Conservation (phyloP, 148 eudicot genomes). For the Pouteria glomerata region DNA sequence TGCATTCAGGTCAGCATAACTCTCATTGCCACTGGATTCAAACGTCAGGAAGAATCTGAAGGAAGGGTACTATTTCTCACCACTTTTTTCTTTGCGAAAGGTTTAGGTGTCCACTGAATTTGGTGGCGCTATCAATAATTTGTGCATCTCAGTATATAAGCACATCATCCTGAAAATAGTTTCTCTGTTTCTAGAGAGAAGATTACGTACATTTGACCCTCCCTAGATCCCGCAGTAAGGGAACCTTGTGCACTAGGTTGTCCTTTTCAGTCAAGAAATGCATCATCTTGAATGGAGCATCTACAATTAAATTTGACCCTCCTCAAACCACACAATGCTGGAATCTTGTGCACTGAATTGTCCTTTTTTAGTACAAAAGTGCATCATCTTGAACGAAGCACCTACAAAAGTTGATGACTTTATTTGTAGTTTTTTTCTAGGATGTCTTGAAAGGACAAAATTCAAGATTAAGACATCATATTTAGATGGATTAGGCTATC, state of each 20-base stretch:
- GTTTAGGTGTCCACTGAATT: not conserved
- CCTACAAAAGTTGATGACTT: not conserved
- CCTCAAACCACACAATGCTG: no score
- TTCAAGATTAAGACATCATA: not conserved
- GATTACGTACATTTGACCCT: no score
- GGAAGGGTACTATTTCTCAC: slow-evolving; percentile 9
- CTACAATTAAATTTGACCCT: no score
- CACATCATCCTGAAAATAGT: no score
- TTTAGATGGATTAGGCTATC: not conserved
- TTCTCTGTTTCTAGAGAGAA: no score
- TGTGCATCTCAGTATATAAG: not conserved
- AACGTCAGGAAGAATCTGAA: slow-evolving; percentile 24
- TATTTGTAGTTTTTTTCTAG: not conserved
- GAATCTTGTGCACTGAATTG: no score
- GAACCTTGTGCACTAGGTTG: no score
- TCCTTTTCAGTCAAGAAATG: no score
- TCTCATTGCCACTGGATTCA: slow-evolving; percentile 28
- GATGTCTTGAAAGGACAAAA: not conserved
- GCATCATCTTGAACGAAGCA: no score
- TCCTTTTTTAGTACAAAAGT: no score
- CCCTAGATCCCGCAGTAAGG: no score
- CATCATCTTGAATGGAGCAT: slow-evolving; percentile 6
- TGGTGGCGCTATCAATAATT: not conserved
- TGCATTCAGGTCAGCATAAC: slow-evolving; percentile 25
- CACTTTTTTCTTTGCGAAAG: not conserved